Percentiles rank a stretch among this genome's conserved stretches.
Conservation (phyloP, 2,329 filamentous ascomycete genomes). For the Berkeleyomyces basicola region DNA sequence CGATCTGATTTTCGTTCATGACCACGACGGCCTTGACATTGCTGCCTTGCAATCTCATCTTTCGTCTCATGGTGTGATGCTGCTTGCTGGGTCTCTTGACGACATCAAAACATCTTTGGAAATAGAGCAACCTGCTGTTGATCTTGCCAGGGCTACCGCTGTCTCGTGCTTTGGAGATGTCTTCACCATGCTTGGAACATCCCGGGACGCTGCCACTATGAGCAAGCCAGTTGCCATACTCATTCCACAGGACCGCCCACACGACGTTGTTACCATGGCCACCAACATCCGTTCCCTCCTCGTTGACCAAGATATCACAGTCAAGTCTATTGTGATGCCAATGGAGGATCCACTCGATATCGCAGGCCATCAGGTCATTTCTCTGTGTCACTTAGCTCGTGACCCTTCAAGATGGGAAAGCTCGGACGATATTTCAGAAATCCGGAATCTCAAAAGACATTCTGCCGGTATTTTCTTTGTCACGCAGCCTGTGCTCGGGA, state of each 20-base stretch:
- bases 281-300: background rate
- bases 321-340: background rate
- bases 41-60: background rate
- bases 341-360: background rate
- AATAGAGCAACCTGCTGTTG: background rate
- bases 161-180: slow-evolving; percentile 1
- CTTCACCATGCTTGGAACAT: slow-evolving; percentile 2
- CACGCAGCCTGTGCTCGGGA: slow-evolving; percentile 23
- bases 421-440: slow-evolving; percentile 22
- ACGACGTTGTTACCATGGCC: background rate
- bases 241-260: background rate
- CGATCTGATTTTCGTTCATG: slow-evolving; percentile 3
- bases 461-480: slow-evolving; percentile 31
- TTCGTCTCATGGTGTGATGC: background rate
- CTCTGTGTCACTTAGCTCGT: slow-evolving; percentile 3
- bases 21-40: slow-evolving; percentile 7
- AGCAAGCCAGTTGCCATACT: slow-evolving; percentile 2
- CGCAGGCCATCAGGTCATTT: slow-evolving; percentile 1
- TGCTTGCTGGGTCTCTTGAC: background rate
- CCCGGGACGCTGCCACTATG: background rate
- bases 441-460: slow-evolving; percentile 25
- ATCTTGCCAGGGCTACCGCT: background rate
- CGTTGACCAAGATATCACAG: background rate
- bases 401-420: background rate
- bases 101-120: background rate